A percentile compares a stretch with the other conserved stretches of the same genome.
Evolutionary conservation across 345 rosid species (phyloP).

Genomic region (Eucalyptus coolabah): DNA sequence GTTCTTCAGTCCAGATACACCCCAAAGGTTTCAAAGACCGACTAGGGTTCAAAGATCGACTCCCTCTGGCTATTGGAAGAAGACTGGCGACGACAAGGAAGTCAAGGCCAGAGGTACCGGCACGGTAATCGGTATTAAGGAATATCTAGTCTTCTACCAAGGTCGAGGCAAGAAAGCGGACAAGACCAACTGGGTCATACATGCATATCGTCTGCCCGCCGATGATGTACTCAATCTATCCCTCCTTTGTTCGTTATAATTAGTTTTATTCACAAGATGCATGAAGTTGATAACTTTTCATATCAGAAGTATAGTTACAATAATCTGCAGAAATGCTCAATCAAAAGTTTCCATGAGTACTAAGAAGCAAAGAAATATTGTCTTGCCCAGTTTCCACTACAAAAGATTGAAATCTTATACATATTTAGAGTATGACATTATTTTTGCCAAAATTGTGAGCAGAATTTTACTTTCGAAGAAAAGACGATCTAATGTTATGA

Average conservation of each 20-base stretch:
- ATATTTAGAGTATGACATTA: background rate
- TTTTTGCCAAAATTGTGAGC: background rate
- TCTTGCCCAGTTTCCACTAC: background rate
- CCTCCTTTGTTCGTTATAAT: background rate
- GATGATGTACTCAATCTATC: background rate
- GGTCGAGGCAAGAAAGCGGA: background rate
- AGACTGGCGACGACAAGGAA: background rate
- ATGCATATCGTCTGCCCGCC: background rate
- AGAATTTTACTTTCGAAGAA: background rate
- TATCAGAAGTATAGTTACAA: background rate
- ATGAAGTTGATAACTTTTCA: background rate
- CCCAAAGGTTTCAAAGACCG: background rate
- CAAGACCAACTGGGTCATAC: background rate
- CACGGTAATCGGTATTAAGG: background rate
- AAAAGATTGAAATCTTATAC: background rate
- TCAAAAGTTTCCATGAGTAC: background rate
- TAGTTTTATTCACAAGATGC: background rate
- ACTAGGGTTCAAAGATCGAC: background rate
- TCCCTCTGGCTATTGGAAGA: background rate
- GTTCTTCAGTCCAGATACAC: background rate
- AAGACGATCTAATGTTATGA: background rate
- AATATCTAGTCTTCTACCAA: background rate
- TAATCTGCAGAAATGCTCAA: background rate
- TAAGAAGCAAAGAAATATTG: background rate
- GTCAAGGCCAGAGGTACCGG: background rate